A percentile compares a stretch with the other conserved stretches of the same genome.
phyloP scores from a whole-genome alignment of 163 green algal genomes.

The Scenedesmus sp. region DNA sequence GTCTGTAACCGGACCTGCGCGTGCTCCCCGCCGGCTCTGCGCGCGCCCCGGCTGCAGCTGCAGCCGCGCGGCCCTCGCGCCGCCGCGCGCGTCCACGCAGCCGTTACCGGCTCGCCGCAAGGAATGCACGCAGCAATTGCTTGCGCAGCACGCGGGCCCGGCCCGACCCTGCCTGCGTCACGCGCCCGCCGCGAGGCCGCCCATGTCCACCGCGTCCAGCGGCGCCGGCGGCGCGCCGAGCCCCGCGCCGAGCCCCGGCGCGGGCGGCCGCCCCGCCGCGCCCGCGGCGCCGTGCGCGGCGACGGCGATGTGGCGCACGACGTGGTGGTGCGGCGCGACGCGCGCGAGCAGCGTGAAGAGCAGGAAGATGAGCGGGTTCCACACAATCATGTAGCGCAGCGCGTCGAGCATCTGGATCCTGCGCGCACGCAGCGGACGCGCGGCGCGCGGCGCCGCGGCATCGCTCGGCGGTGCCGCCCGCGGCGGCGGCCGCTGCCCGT shows the following conservation, averaged over 20 bases:
- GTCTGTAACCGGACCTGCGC: too few relatives aligned
- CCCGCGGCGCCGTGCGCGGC: background rate
- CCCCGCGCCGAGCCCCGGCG: too few relatives aligned
- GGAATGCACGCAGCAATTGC: too few relatives aligned
- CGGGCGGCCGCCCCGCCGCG: background rate
- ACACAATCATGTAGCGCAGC: slow-evolving; percentile 89
- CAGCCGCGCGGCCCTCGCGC: background rate
- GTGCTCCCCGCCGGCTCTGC: background rate
- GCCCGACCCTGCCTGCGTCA: too few relatives aligned
- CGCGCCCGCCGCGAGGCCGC: slow-evolving; percentile 22
- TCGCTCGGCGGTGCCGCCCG: too few relatives aligned
- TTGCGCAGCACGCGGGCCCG: too few relatives aligned
- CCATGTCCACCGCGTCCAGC: slow-evolving; percentile 29
- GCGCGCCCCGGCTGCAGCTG: background rate
- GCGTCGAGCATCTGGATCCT: slow-evolving; percentile 88
- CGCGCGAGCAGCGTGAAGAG: slow-evolving; percentile 46
- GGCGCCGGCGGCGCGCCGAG: background rate
- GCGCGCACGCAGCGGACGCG: too few relatives aligned
- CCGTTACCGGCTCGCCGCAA: too few relatives aligned
- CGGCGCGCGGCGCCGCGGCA: too few relatives aligned
- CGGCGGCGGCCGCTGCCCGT: too few relatives aligned
- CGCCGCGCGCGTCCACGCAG: background rate
- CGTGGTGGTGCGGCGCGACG: slow-evolving; percentile 27
- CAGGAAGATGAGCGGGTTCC: slow-evolving; percentile 89
- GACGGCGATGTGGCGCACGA: slow-evolving; percentile 27